Percentiles rank a stretch among this genome's conserved stretches.
Evolutionary conservation across 192 early-diverging fungal genomes (phyloP).

Genomic region (Irineochytrium annulatum): DNA sequence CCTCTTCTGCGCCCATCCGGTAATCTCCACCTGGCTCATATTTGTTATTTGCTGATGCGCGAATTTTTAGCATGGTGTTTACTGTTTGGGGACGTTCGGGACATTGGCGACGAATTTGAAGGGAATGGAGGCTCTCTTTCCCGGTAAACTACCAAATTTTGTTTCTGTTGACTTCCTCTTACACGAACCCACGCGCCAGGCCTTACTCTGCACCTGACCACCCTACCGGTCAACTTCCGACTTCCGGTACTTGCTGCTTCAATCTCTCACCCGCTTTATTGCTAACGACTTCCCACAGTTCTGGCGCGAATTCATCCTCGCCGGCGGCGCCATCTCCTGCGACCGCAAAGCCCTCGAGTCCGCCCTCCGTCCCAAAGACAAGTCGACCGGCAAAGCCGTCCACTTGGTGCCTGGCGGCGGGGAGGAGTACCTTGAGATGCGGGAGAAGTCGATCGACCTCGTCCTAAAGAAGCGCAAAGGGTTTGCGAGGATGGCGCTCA

Average conservation of each 20-base stretch:
- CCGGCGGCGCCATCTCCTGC: conserved; percentile 12
- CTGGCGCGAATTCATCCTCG: conserved; percentile 28
- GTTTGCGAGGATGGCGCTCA: conserved; percentile 83
- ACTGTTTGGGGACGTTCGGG: conserved; percentile 24
- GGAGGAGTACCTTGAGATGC: conserved; percentile 20
- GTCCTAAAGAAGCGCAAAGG: conserved; percentile 32
- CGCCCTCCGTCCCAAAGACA: conserved; percentile 11
- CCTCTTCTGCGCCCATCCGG: conserved; percentile 20
- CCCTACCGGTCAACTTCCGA: conserved; percentile 34
- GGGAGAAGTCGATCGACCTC: conserved; percentile 32
- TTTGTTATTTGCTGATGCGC: no score
- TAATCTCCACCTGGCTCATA: no score
- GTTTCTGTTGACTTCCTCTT: no score
- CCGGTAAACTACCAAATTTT: no score
- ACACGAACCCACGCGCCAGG: no score
- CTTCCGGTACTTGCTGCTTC: no score
- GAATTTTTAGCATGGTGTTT: conserved; percentile 30
- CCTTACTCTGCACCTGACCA: conserved; percentile 16
- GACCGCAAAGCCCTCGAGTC: conserved; percentile 16
- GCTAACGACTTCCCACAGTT: no score
- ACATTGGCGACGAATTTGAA: conserved; percentile 14
- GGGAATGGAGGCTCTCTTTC: conserved; percentile 21
- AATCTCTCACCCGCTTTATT: no score
- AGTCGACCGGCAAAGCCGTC: conserved; percentile 14
- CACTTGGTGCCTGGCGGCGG: conserved; percentile 37